Evolutionary conservation across 192 early-diverging fungal genomes (phyloP), one percentile per base, ranked within the genome.

Genomic region (Coemansia guatemalensis): DNA sequence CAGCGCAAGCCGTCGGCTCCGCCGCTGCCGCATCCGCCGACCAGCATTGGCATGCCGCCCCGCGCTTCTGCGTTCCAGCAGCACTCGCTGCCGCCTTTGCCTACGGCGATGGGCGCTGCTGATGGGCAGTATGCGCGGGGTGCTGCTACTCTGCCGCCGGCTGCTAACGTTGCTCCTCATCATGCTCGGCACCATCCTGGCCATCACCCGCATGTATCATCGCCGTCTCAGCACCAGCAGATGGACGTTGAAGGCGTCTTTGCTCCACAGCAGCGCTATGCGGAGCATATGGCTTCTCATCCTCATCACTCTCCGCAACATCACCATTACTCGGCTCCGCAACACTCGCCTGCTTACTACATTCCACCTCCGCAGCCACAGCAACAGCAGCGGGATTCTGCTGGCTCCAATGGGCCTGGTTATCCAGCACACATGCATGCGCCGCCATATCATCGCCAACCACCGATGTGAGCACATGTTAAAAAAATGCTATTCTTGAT

Each of bases 1-100:
- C 71, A 73, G 25, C 32, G 71, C 14, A 73, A 73, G 35, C 71
- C 71, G 7, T 73, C 71, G 17, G 71, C 71, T 14, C 71, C 70
- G 20, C 61, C 57, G 26, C 53, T 56, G 8, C 59, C 59, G 20
- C 55, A 6, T n/a, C 56, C 64, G 22, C 30, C 64, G 23, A 47
- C 18, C 29, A 26, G 23, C 58, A 14, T 59, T 59, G 24, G 44
- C 22, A 25, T 25, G 14, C 14, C 24, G 39, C n/a, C 44, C 20
- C 12, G 25, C 30, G 54, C 20, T 8, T 32, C 30, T 32, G 30
- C 30, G 8, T 32, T 32, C 30, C 30, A 32, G 30, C 30, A 32
- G 27, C 29, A 14, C 54, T n/a, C 27, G 30, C 30, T 32, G 8
- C 30, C 30, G 30, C 30, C 30, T 5, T 5, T 32, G 30, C 30